Percentiles rank a stretch among this genome's conserved stretches.
phyloP scores from a whole-genome alignment of 2,329 filamentous ascomycete genomes.

The Cordyceps farinosa region DNA sequence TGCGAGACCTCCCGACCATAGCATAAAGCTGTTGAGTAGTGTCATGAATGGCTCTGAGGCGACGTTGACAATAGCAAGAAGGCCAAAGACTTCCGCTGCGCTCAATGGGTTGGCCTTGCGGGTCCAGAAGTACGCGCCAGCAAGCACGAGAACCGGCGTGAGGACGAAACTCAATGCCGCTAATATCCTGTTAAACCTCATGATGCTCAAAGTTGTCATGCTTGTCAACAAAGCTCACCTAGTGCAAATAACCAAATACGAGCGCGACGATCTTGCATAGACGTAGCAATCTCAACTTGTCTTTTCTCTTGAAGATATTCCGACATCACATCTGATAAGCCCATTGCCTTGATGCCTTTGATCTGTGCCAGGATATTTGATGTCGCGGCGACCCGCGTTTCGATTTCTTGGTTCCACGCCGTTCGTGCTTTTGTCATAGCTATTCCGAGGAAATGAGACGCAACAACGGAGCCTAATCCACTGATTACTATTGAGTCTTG shows the following conservation, averaged over 20 bases:
- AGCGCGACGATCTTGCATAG: background rate
- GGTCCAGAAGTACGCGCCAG: slow-evolving; percentile 3
- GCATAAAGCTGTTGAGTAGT: background rate
- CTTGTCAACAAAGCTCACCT: background rate
- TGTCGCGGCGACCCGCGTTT: background rate
- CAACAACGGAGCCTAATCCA: background rate
- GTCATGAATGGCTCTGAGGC: background rate
- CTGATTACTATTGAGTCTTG: background rate
- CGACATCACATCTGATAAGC: background rate
- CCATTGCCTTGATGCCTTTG: slow-evolving; percentile 1
- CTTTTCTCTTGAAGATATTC: background rate
- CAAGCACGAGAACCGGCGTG: background rate
- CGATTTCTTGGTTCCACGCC: background rate
- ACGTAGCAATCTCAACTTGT: background rate
- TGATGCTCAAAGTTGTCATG: too few relatives aligned
- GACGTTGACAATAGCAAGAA: background rate
- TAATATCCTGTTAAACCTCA: background rate
- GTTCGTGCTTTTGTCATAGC: background rate
- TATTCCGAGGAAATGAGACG: background rate
- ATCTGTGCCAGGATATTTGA: background rate
- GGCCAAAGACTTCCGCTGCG: background rate
- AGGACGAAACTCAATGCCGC: background rate
- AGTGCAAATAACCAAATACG: background rate
- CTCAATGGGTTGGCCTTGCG: background rate
- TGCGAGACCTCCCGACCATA: background rate